These are phyloP conservation scores for Globisporangium camurandrum DNA, from an alignment of 352 stramenopile genomes.

Conservation along the genomic window DNA sequence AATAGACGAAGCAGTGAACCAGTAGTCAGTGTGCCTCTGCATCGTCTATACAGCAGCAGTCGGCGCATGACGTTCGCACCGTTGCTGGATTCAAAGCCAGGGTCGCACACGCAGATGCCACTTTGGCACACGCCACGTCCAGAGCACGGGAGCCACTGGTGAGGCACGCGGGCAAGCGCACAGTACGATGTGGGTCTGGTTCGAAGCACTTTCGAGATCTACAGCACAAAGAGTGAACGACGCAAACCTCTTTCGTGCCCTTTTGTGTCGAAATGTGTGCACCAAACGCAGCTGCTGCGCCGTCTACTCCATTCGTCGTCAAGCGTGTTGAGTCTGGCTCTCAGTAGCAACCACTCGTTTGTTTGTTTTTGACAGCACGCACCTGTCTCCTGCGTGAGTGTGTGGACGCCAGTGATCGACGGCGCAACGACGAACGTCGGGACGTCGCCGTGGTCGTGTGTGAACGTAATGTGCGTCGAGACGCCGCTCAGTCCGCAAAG, in stretches of 20 bases:
- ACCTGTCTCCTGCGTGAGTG: conserved; percentile 36
- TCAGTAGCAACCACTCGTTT: not conserved
- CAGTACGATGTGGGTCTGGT: no score
- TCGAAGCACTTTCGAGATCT: no score
- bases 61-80: no score
- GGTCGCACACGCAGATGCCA: conserved; percentile 38
- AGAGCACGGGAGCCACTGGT: conserved; percentile 58
- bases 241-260: not conserved
- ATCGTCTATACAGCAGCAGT: not conserved
- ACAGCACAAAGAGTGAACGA: not conserved
- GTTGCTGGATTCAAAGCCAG: conserved; percentile 46
- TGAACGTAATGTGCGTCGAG: conserved; percentile 60
- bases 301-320: not conserved
- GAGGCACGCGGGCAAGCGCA: not conserved
- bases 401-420: conserved; percentile 17
- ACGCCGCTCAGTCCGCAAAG: conserved; percentile 48
- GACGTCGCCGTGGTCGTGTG: conserved; percentile 56
- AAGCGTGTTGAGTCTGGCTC: no score
- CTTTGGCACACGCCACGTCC: conserved; percentile 40
- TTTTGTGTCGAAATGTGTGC: not conserved
- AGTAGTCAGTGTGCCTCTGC: no score
- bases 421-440: conserved; percentile 33
- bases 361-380: not conserved
- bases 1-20: no score
- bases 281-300: not conserved